Evolutionary conservation across 2,329 filamentous ascomycete genomes (phyloP).

Genomic region (Thelonectria discophora): DNA sequence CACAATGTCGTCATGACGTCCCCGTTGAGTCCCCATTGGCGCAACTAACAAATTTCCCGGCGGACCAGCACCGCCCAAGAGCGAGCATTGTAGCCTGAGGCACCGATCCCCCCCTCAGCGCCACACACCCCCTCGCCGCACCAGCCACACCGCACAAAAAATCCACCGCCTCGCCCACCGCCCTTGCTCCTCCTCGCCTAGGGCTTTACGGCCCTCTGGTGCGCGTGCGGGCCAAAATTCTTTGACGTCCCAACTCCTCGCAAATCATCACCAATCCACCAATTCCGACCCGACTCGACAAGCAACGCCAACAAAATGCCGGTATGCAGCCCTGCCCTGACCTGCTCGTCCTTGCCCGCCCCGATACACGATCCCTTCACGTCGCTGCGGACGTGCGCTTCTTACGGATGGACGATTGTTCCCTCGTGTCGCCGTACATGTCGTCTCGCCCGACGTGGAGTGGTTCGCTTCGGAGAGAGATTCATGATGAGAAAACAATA

Average conservation of each 20-base stretch:
- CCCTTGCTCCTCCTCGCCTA: slow-evolving; percentile 38
- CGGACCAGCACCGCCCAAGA: neutral
- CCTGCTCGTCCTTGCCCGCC: neutral
- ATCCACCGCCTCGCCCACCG: slow-evolving; percentile 28
- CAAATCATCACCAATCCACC: slow-evolving; percentile 45
- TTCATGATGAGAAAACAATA: slow-evolving; percentile 1
- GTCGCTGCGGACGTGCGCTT: slow-evolving; percentile 21
- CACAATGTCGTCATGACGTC: neutral
- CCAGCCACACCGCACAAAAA: slow-evolving; percentile 32
- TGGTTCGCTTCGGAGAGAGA: slow-evolving; percentile 1
- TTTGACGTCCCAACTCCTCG: slow-evolving; percentile 43
- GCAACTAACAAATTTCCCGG: neutral
- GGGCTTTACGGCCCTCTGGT: slow-evolving; percentile 50
- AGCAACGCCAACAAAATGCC: slow-evolving; percentile 54
- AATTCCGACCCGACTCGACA: slow-evolving; percentile 45
- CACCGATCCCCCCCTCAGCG: slow-evolving; percentile 1
- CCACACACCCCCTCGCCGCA: slow-evolving; percentile 26
- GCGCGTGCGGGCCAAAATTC: slow-evolving; percentile 47
- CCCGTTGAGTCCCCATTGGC: neutral
- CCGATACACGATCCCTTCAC: slow-evolving; percentile 12
- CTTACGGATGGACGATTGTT: slow-evolving; percentile 12
- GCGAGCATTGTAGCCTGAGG: slow-evolving; percentile 26
- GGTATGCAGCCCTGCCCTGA: slow-evolving; percentile 43
- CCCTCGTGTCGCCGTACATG: neutral
- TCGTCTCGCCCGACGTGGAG: slow-evolving; percentile 5